Evolutionary conservation across 23 red algal species (phyloP), one percentile per base, ranked within the genome.

Genomic region (Pyropia haitanensis): DNA sequence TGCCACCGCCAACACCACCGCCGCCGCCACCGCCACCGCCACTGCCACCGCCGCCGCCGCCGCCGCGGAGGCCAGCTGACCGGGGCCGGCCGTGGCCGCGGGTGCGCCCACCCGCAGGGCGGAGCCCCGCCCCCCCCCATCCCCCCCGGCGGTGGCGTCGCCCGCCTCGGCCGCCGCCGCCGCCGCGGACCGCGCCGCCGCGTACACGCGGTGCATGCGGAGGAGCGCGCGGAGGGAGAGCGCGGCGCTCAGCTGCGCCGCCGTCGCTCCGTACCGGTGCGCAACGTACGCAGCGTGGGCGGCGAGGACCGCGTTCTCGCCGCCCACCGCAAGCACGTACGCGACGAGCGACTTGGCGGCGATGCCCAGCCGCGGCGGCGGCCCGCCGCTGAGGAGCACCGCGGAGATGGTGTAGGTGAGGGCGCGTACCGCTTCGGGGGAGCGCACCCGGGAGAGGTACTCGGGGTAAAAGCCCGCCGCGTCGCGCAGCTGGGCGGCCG

Each of bases 261-360:
- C 77, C 18, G 56, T 68, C 2, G 68, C 68, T 18, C 68, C 79
- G 61, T 67, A 84, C 33, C 70, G 79, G 61, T 84, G 44, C 14
- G 79, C 79, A 53, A 75, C 20, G 60, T 67, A 84, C 1, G 79
- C 79, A 29, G 68, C 50, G 30, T 84, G 79, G 18, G 79, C 79
- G 48, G 79, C 68, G 58, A 84, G 68, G 14, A 67, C 61, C 2
- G 79, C 34, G 53, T 84, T 84, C 67, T 84, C 79, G 0, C 69
- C 60, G 20, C 19, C 25, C 23, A 68, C 57, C 2, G 79, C 79
- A 8, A 84, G 19, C 21, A 84, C 67, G 51, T 71, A 82, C 29
- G 66, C 61, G 26, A 63, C 56, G 20, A 82, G 39, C 53, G 61
- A 30, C 53, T 70, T 69, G 21, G 63, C 65, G n/a, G 65, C 64